Base-by-base conservation (phyloP, 2,329 filamentous ascomycete species). In the Sclerotinia nivalis region DNA sequence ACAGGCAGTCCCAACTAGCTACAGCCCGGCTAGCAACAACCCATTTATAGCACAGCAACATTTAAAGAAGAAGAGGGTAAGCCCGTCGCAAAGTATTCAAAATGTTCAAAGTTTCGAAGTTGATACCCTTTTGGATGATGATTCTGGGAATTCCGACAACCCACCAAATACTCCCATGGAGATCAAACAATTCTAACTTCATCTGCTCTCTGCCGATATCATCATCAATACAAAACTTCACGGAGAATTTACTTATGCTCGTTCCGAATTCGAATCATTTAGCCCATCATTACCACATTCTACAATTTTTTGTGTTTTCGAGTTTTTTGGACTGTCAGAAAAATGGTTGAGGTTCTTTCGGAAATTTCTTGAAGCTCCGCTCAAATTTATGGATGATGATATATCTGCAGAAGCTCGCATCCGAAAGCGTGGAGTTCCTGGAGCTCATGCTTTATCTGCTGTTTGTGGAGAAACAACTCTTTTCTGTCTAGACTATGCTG, bases 401-500 rank as follows among this genome's bases (percentile, higher is more conserved):
- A 76, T 82, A 0, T 77, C 80, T 1, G 81, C 81, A 0, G 71
- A 80, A 18, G 74, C 80, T 2, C 83, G 83, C 7, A 79, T 78
- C 10, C 83, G 89, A 15, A 83, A 82, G 68, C 83, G 87, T 37
- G 89, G 89, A 28, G 83, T 88, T 1, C 89, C 89, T 0, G 84
- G 87, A 61, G 85, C 85, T 6, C 87, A 90, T 74, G 80, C 83
- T 0, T 80, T 91, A 1, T 88, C 86, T 31, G 84, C 88, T 47
- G 80, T 87, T 12, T 84, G 90, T 68, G 85, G 87, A 0, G 89
- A 91, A 75, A 79, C 82, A 0, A 80, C 89, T 0, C 79, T 91
- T 0, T 91, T 91, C 74, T 88, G 86, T 71, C 84, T 91, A 73
- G 89, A 91, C 75, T 88, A 87, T 74, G 83, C 88, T 0, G 84